Percentiles rank a stretch among this genome's conserved stretches.
Conservation (phyloP, 2,329 filamentous ascomycete genomes). For the Coniochaeta hoffmannii region DNA sequence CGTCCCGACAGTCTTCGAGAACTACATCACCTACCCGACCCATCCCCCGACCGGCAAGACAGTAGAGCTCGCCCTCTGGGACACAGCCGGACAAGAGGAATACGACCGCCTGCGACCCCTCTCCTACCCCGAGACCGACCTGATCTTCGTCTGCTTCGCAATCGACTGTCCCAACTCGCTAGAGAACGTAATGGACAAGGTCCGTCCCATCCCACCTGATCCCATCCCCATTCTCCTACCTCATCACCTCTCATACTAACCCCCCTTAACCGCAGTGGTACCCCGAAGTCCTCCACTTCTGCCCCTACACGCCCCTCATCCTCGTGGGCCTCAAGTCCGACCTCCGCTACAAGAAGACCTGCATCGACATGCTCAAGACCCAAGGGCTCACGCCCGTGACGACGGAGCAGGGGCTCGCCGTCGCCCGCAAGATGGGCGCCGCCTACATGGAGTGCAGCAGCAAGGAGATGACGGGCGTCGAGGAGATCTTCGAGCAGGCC, state of each 20-base stretch:
- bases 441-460: slow-evolving; percentile 98
- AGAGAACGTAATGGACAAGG: slow-evolving; percentile 99
- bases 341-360: slow-evolving; percentile 88
- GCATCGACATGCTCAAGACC: slow-evolving; percentile 97
- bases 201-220: slow-evolving; percentile 31
- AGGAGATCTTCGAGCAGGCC: slow-evolving; percentile 91
- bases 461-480: slow-evolving; percentile 93
- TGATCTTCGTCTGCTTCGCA: slow-evolving; percentile 97
- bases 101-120: slow-evolving; percentile 93
- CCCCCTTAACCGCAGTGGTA: slow-evolving; percentile 78
- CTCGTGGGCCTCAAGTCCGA: slow-evolving; percentile 96
- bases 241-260: too few species aligned
- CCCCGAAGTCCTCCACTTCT: slow-evolving; percentile 97
- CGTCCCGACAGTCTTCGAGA: slow-evolving; percentile 97
- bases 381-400: slow-evolving; percentile 95
- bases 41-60: slow-evolving; percentile 86
- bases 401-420: slow-evolving; percentile 76
- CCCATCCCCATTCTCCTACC: neutral
- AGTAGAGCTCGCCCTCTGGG: slow-evolving; percentile 95
- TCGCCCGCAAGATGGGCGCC: slow-evolving; percentile 90
- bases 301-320: slow-evolving; percentile 91
- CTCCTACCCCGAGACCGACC: slow-evolving; percentile 95
- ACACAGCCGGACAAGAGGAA: slow-evolving; percentile 97
- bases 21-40: slow-evolving; percentile 96
- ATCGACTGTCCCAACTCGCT: slow-evolving; percentile 98